These are phyloP conservation scores for barley (Hordeum vulgare) DNA, from an alignment of 176 grass and related monocot species.

Conservation along the genomic window DNA sequence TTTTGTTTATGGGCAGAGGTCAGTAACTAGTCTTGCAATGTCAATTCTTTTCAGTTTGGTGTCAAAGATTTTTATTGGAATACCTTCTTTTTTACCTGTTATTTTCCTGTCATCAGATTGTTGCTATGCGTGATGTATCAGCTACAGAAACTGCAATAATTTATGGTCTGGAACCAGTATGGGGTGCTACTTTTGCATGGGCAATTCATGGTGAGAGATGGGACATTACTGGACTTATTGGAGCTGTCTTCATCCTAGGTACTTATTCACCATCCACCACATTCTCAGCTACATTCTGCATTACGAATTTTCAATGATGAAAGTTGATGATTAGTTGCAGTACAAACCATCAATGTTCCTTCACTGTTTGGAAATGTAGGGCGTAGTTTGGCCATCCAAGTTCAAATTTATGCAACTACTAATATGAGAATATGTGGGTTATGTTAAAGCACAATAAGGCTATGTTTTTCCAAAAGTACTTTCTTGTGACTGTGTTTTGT, in stretches of 20 bases:
- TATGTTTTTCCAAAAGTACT: not conserved
- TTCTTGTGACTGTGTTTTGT: not conserved
- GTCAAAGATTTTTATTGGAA: not conserved
- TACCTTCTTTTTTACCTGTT: not conserved
- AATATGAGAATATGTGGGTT: not conserved
- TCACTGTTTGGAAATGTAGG: not conserved
- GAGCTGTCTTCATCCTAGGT: conserved; percentile 42
- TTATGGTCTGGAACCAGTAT: conserved; percentile 53
- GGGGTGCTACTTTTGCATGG: conserved; percentile 55
- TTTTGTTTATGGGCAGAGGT: conserved; percentile 55
- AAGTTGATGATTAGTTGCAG: not conserved
- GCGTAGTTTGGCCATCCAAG: not conserved
- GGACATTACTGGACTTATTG: conserved; percentile 36
- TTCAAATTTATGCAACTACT: not conserved
- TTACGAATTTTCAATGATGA: not conserved
- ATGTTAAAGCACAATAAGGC: not conserved
- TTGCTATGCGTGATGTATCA: conserved; percentile 47
- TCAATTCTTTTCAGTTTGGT: not conserved
- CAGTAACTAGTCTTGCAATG: not conserved
- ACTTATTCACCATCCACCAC: not conserved
- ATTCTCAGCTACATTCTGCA: not conserved
- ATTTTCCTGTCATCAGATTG: conserved; percentile 25
- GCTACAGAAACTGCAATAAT: conserved; percentile 64
- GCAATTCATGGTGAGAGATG: conserved; percentile 44
- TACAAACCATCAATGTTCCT: not conserved